A percentile compares a stretch with the other conserved stretches of the same genome.
Conservation (phyloP, 805 yeast genomes). For the Zygotorulaspora chibaensis region DNA sequence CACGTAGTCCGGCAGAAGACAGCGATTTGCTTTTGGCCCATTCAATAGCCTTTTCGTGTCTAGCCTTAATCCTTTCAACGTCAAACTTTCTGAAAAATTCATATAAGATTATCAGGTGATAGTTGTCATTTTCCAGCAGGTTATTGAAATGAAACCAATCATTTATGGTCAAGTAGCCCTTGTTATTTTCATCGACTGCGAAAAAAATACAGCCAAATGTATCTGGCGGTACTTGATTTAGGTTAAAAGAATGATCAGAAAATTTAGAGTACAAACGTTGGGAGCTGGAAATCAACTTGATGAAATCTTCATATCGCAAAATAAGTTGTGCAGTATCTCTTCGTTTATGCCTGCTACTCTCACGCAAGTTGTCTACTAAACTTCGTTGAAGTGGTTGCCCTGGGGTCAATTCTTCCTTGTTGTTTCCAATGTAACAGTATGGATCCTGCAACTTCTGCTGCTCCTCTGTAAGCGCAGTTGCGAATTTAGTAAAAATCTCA, state of each 20-base stretch:
- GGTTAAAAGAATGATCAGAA: slow-evolving; percentile 40
- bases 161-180: slow-evolving; percentile 60
- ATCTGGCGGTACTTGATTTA: slow-evolving; percentile 50
- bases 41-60: slow-evolving; percentile 1
- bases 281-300: slow-evolving; percentile 35
- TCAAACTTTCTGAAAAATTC: slow-evolving; percentile 51
- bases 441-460: slow-evolving; percentile 16
- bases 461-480: slow-evolving; percentile 35
- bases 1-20: slow-evolving; percentile 18
- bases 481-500: slow-evolving; percentile 43
- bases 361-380: background rate
- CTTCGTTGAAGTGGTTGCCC: background rate
- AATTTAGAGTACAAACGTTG: slow-evolving; percentile 29
- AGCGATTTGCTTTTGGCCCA: slow-evolving; percentile 2
- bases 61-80: slow-evolving; percentile 19
- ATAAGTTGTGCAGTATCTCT: slow-evolving; percentile 25
- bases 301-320: slow-evolving; percentile 36
- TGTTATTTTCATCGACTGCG: slow-evolving; percentile 67
- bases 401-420: background rate
- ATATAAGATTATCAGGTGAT: slow-evolving; percentile 49
- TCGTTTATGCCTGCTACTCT: background rate
- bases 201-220: slow-evolving; percentile 70
- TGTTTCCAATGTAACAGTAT: slow-evolving; percentile 8
- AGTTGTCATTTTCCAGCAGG: slow-evolving; percentile 44
- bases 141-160: slow-evolving; percentile 76